Conservation (phyloP, 441 rosid species). For the Isatis lusitanica region DNA sequence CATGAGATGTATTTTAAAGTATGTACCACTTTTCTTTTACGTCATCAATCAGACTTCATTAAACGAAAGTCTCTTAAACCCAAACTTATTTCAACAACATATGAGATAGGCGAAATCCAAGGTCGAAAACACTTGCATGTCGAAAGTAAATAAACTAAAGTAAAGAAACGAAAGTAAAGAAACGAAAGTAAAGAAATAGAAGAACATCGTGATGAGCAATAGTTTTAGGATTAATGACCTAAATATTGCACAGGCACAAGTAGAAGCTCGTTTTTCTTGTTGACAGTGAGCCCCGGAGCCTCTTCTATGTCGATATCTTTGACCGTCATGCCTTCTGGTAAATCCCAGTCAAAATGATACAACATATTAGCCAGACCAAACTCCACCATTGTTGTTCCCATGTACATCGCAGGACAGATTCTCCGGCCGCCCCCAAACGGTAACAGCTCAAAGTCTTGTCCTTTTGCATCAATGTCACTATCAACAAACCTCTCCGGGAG, state of each 20-base stretch:
- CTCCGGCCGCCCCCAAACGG: constrained; percentile 63
- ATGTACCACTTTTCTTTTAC: too few species aligned
- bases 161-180: too few species aligned
- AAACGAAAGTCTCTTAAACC: too few species aligned
- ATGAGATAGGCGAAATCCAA: too few species aligned
- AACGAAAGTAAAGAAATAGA: background rate
- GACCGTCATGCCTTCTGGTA: constrained; percentile 40
- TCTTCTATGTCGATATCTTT: constrained; percentile 49
- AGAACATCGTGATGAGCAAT: background rate
- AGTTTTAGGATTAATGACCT: background rate
- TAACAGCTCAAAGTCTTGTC: constrained; percentile 55
- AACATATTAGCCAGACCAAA: constrained; percentile 50
- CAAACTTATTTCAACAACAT: too few species aligned
- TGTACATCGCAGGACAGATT: constrained; percentile 46
- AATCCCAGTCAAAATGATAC: constrained; percentile 49
- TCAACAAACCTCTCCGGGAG: constrained; percentile 57
- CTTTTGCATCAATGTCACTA: constrained; percentile 47
- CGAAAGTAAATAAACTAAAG: background rate
- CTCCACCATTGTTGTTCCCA: constrained; percentile 47
- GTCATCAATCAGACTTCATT: too few species aligned
- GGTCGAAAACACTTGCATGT: too few species aligned
- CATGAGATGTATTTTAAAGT: too few species aligned
- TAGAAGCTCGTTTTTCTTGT: constrained; percentile 40
- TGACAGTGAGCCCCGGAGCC: constrained; percentile 36
- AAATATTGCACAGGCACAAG: constrained; percentile 40